phyloP scores from a whole-genome alignment of 257 asterid species.

The Sherardia arvensis region DNA sequence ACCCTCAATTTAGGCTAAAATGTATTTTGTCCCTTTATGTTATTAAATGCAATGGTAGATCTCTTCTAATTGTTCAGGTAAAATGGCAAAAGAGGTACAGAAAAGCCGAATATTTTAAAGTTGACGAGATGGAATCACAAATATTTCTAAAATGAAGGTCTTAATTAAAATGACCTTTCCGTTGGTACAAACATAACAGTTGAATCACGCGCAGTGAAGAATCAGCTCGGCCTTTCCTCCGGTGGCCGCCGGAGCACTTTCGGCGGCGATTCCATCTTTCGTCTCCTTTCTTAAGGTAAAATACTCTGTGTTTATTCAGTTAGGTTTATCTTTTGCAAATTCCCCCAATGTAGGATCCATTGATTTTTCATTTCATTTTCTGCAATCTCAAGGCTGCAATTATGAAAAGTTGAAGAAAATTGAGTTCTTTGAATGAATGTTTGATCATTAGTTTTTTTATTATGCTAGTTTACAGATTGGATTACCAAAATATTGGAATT shows the following conservation, averaged over 20 bases:
- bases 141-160: too few relatives aligned
- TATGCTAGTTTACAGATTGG: too few relatives aligned
- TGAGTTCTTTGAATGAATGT: neutral
- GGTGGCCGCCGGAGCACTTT: neutral
- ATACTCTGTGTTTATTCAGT: neutral
- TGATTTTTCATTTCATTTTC: neutral
- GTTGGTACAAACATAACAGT: too few relatives aligned
- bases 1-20: too few relatives aligned
- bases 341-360: neutral
- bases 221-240: neutral
- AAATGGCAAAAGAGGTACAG: too few relatives aligned
- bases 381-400: neutral
- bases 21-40: too few relatives aligned
- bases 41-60: too few relatives aligned
- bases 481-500: neutral
- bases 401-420: neutral
- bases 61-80: too few relatives aligned
- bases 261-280: neutral
- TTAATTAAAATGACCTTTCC: too few relatives aligned
- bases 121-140: too few relatives aligned
- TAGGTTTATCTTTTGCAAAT: neutral
- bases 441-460: too few relatives aligned
- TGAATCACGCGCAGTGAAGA: neutral
- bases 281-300: neutral
- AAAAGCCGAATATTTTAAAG: too few relatives aligned